Conservation (phyloP, 179 eudicot species). For the Beta macrorhiza region DNA sequence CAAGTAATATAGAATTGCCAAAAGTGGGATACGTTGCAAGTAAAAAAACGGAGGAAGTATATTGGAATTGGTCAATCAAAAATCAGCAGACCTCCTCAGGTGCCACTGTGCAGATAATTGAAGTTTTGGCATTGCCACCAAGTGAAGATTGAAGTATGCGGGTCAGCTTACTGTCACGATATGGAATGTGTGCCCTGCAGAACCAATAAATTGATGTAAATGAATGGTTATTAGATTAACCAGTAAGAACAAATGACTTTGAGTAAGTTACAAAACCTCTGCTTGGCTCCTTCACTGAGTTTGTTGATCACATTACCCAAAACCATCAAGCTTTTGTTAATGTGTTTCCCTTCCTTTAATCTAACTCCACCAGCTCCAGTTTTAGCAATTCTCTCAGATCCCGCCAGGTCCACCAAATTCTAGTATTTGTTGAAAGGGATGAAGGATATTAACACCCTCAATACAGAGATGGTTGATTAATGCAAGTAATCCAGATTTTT, state of each 20-base stretch:
- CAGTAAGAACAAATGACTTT: background rate
- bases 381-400: slow-evolving; percentile 92
- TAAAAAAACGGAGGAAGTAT: no score
- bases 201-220: slow-evolving; percentile 20
- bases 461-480: background rate
- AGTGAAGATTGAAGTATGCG: slow-evolving; percentile 97
- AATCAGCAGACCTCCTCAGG: slow-evolving; percentile 72
- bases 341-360: slow-evolving; percentile 89
- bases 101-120: slow-evolving; percentile 93
- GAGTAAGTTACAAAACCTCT: slow-evolving; percentile 49
- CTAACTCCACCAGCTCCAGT: slow-evolving; percentile 99
- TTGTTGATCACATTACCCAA: slow-evolving; percentile 96
- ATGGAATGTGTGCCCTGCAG: slow-evolving; percentile 91
- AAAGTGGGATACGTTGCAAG: no score
- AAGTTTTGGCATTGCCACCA: slow-evolving; percentile 98
- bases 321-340: slow-evolving; percentile 89
- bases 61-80: background rate
- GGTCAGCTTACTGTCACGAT: slow-evolving; percentile 95
- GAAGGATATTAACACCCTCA: slow-evolving; percentile 8
- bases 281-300: slow-evolving; percentile 86
- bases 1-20: no score
- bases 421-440: slow-evolving; percentile 23
- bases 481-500: background rate
- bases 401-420: slow-evolving; percentile 97
- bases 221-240: background rate